Conservation (phyloP, 129 eudicot species). For the Deinandra increscens region DNA sequence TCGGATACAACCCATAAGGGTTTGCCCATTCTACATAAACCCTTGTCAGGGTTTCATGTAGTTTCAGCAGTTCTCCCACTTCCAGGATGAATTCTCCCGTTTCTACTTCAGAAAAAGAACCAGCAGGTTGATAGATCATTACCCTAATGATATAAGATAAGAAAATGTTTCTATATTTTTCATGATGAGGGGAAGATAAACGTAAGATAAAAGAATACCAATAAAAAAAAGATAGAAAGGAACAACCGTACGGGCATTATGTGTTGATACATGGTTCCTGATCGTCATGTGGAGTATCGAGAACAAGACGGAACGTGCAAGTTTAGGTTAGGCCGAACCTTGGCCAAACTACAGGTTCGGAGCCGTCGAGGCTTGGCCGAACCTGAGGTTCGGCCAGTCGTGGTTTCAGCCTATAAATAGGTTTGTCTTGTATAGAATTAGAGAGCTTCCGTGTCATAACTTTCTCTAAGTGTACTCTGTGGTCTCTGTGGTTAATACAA, state of each 20-base stretch:
- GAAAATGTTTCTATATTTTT: background rate
- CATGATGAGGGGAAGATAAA: background rate
- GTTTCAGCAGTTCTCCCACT: constrained; percentile 16
- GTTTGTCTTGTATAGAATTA: too few relatives aligned
- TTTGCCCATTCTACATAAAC: background rate
- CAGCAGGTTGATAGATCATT: background rate
- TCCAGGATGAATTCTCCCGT: constrained; percentile 3
- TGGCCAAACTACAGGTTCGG: too few relatives aligned
- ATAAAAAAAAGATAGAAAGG: background rate
- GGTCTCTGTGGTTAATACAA: too few relatives aligned
- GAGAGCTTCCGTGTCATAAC: too few relatives aligned
- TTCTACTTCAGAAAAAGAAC: constrained; percentile 3
- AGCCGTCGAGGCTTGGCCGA: too few relatives aligned
- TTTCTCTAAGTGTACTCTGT: too few relatives aligned
- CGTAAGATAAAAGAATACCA: background rate
- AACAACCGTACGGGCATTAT: background rate
- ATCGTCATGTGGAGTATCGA: too few relatives aligned
- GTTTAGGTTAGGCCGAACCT: too few relatives aligned
- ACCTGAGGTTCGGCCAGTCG: too few relatives aligned
- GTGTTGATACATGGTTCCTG: too few relatives aligned
- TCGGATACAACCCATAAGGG: constrained; percentile 2
- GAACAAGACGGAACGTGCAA: too few relatives aligned
- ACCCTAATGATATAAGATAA: background rate
- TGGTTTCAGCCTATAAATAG: too few relatives aligned
- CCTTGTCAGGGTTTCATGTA: background rate